A percentile compares a stretch with the other conserved stretches of the same genome.
These are phyloP conservation scores for Citropsis articulata DNA, from an alignment of 345 rosid genomes.

Conservation along the genomic window DNA sequence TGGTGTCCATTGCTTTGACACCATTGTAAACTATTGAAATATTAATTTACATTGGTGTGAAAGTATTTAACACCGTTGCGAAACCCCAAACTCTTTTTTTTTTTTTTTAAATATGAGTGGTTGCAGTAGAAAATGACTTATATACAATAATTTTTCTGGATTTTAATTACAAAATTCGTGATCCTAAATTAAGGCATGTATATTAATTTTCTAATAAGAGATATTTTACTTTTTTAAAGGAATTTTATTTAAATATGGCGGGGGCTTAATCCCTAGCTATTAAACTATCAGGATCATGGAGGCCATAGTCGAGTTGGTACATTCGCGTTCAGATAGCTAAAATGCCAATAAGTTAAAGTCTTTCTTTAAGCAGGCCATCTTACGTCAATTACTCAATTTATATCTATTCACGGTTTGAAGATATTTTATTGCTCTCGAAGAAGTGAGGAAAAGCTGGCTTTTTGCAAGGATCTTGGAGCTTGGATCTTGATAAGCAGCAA, in stretches of 20 bases:
- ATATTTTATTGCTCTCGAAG: constrained; percentile 32
- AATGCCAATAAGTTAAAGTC: constrained; percentile 52
- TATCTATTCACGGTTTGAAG: neutral
- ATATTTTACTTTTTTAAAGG: too few relatives aligned
- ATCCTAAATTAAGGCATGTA: neutral
- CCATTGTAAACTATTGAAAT: too few relatives aligned
- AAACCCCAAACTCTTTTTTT: too few relatives aligned
- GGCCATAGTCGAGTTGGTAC: constrained; percentile 96
- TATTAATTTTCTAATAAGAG: too few relatives aligned
- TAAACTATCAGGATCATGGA: constrained; percentile 62
- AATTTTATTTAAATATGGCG: too few relatives aligned
- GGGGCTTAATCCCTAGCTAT: neutral
- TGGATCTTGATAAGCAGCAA: too few relatives aligned
- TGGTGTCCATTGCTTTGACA: too few relatives aligned
- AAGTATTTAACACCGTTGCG: too few relatives aligned
- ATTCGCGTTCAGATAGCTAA: constrained; percentile 83
- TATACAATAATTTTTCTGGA: fast-evolving
- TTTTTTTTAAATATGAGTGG: too few relatives aligned
- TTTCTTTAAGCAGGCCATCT: constrained; percentile 54
- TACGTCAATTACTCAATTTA: neutral
- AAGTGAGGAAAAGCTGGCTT: constrained; percentile 68
- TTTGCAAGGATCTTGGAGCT: constrained; percentile 72
- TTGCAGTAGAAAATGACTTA: too few relatives aligned
- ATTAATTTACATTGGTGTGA: too few relatives aligned
- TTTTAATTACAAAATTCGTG: too few relatives aligned